A percentile compares a stretch with the other conserved stretches of the same genome.
Conservation (phyloP, 768 basidiomycete species). For the Russula griseocarnosa region DNA sequence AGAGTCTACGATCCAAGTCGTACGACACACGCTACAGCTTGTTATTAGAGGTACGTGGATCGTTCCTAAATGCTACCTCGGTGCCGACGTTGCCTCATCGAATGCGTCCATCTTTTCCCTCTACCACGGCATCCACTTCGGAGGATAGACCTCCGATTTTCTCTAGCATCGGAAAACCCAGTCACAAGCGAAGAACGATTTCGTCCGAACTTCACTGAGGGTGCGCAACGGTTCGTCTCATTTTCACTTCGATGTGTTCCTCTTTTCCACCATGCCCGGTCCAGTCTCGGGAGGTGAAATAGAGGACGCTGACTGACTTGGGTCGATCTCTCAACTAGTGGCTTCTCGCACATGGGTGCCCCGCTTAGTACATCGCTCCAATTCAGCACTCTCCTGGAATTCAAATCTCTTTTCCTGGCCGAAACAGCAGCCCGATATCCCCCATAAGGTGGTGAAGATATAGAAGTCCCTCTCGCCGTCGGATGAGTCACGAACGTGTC, state of each 20-base stretch:
- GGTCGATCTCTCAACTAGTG: slow-evolving; percentile 82
- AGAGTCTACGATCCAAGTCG: too few species aligned
- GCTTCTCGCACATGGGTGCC: slow-evolving; percentile 75
- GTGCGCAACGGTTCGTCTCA: slow-evolving; percentile 62
- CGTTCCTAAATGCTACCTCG: too few species aligned
- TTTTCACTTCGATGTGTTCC: slow-evolving; percentile 23
- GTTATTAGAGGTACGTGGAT: too few species aligned
- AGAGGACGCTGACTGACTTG: slow-evolving; percentile 74
- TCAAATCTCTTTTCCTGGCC: slow-evolving; percentile 71
- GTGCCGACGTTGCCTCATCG: too few species aligned
- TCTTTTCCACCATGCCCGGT: slow-evolving; percentile 40
- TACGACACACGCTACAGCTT: too few species aligned
- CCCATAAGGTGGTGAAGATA: slow-evolving; percentile 76
- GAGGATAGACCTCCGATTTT: too few species aligned
- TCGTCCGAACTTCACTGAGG: slow-evolving; percentile 50
- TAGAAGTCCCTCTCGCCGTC: slow-evolving; percentile 79
- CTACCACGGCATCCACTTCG: too few species aligned
- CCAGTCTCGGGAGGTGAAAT: slow-evolving; percentile 50
- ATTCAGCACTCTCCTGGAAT: slow-evolving; percentile 58
- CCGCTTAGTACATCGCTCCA: slow-evolving; percentile 78
- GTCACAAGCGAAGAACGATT: too few species aligned
- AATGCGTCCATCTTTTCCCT: too few species aligned
- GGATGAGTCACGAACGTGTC: slow-evolving; percentile 89
- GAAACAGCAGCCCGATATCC: slow-evolving; percentile 63
- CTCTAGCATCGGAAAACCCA: too few species aligned